Evolutionary conservation across 2,329 filamentous ascomycete genomes (phyloP).

Genomic region (Botrytis galanthina): DNA sequence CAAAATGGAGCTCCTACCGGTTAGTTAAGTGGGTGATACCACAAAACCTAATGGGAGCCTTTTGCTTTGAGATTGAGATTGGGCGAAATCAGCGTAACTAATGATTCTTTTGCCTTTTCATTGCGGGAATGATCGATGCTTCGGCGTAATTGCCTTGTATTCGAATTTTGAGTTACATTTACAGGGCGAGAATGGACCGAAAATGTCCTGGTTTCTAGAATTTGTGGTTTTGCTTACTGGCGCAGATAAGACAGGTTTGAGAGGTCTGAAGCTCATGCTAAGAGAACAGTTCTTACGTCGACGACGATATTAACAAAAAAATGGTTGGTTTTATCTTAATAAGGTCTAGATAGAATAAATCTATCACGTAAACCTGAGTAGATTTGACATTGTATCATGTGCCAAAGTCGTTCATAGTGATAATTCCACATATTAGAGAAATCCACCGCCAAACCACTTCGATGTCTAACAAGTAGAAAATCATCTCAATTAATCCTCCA

Average conservation of each 20-base stretch:
- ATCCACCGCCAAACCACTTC: neutral
- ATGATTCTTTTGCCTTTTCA: constrained; percentile 22
- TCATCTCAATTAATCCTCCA: neutral
- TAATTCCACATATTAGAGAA: neutral
- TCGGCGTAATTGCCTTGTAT: constrained; percentile 20
- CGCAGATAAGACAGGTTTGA: constrained; percentile 19
- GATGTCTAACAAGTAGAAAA: neutral
- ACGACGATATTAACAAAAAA: neutral
- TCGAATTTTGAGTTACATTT: constrained; percentile 26
- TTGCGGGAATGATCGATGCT: constrained; percentile 23
- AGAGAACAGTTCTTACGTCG: neutral
- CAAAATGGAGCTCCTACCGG: constrained; percentile 68
- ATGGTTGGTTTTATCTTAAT: constrained; percentile 9
- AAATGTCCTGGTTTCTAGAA: constrained; percentile 15
- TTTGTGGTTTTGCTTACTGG: constrained; percentile 21
- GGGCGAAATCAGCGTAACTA: constrained; percentile 1
- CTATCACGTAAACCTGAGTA: neutral
- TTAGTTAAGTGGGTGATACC: constrained; percentile 38
- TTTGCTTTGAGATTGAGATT: constrained; percentile 14
- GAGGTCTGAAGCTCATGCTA: constrained; percentile 14
- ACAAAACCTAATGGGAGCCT: constrained; percentile 16
- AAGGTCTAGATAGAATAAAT: constrained; percentile 11
- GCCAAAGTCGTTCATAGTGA: neutral
- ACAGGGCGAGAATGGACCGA: constrained; percentile 24
- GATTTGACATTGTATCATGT: neutral